Base-by-base conservation (phyloP, 2,329 filamentous ascomycete species). In the Davidsoniella eucalypti region DNA sequence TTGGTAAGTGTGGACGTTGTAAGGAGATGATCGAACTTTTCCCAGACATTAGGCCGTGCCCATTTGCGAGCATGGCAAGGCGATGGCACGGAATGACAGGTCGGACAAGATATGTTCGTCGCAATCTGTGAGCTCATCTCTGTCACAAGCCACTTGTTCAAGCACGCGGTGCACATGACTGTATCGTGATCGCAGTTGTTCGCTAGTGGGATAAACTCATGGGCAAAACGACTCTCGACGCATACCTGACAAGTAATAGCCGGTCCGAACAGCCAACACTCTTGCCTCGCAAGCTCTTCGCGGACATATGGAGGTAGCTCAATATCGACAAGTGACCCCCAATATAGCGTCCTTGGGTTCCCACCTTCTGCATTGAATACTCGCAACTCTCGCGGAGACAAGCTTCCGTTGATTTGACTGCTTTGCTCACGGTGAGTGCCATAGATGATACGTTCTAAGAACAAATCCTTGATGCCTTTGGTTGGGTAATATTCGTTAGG, bases 11-110 rank as follows among this genome's bases (percentile, higher is more conserved):
- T 54, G 0, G 58, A 60, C 18, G 59, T 61, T n/a, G 61, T 60
- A 0, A 61, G 55, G 21, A 67, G 56, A n/a, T 46, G 54, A 45
- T 67, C 64, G 54, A 66, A 67, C 2, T 60, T 57, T 9, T 43
- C 18, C 17, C 23, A 26, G 5, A 50, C 38, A 43, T 16, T 12
- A 7, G 52, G 47, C n/a, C 40, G 26, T n/a, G 47, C 52, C 52
- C 52, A 53, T 36, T 10, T 16, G 5, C 37, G 41, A 40, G 38
- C 33, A 17, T 44, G 40, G 5, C 18, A 17, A 16, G 37, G 33
- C 12, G 41, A 17, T n/a, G 42, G 48, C 1, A 25, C 18, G 2
- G 33, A 21, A 21, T 44, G 38, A 42, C 48, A 50, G 9, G 41
- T 9, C 2, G 52, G 44, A 25, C 52, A 53, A n/a, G 6, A 10